Evolutionary conservation across 768 basidiomycete genomes (phyloP).

Genomic region (Fomitopsis serialis): DNA sequence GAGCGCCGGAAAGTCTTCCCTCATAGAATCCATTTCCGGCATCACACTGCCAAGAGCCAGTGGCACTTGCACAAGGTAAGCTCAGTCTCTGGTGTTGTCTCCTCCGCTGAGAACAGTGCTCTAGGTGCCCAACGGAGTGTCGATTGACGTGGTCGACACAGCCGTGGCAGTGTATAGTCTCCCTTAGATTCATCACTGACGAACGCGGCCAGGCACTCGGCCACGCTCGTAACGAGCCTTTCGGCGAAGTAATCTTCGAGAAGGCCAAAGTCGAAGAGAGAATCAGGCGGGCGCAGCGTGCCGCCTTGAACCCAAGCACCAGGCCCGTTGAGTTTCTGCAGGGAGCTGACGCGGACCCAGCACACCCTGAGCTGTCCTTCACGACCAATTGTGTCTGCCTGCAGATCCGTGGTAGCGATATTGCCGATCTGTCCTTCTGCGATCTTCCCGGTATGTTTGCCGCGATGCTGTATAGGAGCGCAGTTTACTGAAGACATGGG

Average conservation of each 20-base stretch:
- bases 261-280: conserved; percentile 57
- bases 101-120: neutral
- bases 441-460: conserved; percentile 32
- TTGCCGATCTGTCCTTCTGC: conserved; percentile 35
- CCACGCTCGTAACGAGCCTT: conserved; percentile 20
- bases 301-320: conserved; percentile 55
- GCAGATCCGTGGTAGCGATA: conserved; percentile 30
- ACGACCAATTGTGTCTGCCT: conserved; percentile 32
- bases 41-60: conserved; percentile 63
- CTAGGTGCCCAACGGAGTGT: conserved; percentile 35
- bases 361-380: conserved; percentile 23
- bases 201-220: conserved; percentile 27
- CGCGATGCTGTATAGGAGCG: neutral
- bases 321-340: conserved; percentile 32
- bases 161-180: conserved; percentile 30
- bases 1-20: conserved; percentile 71
- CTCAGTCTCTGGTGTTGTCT: neutral
- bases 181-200: conserved; percentile 26
- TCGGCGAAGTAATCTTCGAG: conserved; percentile 37
- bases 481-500: neutral
- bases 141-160: conserved; percentile 20
- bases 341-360: conserved; percentile 25
- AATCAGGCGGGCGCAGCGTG: conserved; percentile 59
- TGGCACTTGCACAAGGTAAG: conserved; percentile 73
- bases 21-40: conserved; percentile 74